Evolutionary conservation across 129 eudicot genomes (phyloP).

Genomic region (Escallonia herrerae): DNA sequence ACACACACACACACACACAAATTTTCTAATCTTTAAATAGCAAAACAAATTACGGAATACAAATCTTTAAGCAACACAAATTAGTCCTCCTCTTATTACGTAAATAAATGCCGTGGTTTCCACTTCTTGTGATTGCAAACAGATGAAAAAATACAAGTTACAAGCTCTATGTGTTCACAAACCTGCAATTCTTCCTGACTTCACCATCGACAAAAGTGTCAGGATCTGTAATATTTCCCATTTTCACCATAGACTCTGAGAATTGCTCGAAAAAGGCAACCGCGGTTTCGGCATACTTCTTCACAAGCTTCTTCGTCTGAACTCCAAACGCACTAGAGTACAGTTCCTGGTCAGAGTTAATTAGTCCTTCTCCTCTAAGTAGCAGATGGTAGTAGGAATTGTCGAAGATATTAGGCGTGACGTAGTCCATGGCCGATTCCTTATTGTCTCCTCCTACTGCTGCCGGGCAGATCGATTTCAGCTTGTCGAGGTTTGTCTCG

Average conservation of each 20-base stretch:
- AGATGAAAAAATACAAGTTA: conserved; percentile 1
- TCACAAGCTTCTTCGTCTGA: conserved; percentile 60
- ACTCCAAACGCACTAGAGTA: conserved; percentile 73
- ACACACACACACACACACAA: too few species aligned
- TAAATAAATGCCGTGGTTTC: conserved; percentile 2
- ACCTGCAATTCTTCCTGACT: conserved; percentile 92
- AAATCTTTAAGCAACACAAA: background rate
- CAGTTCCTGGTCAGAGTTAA: conserved; percentile 80
- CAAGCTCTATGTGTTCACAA: conserved; percentile 53
- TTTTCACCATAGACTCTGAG: conserved; percentile 84
- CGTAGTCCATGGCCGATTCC: conserved; percentile 70
- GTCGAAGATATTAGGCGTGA: conserved; percentile 71
- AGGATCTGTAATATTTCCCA: conserved; percentile 78
- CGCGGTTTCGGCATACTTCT: conserved; percentile 49
- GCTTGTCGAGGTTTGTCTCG: conserved; percentile 33
- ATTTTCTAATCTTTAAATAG: too few species aligned
- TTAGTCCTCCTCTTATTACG: too few species aligned
- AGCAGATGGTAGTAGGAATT: conserved; percentile 79
- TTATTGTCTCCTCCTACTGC: conserved; percentile 61
- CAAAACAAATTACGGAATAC: background rate
- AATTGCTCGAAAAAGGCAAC: conserved; percentile 77
- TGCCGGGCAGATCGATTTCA: conserved; percentile 67
- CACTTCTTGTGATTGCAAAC: conserved; percentile 14
- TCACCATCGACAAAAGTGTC: conserved; percentile 79
- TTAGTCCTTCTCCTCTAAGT: conserved; percentile 72